Evolutionary conservation across 192 early-diverging fungal genomes (phyloP).

Genomic region (Entophlyctis helioformis): DNA sequence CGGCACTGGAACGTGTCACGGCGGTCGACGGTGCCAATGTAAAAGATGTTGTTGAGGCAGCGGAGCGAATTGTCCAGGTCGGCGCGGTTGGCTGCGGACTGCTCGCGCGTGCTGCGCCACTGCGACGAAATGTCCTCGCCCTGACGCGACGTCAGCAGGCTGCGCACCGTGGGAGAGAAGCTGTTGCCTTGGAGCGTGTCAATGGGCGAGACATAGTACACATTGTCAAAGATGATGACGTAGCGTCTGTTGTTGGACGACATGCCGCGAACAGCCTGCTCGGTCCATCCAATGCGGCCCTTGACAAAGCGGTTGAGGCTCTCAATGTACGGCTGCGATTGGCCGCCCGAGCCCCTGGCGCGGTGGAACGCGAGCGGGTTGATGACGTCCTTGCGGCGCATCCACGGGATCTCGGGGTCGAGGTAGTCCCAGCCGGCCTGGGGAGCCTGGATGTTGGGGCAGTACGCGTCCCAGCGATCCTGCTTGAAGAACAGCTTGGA

Average conservation of each 20-base stretch:
- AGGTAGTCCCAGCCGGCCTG: slow-evolving; percentile 15
- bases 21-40: slow-evolving; percentile 63
- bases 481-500: slow-evolving; percentile 15
- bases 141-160: background rate
- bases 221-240: slow-evolving; percentile 20
- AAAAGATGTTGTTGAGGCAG: slow-evolving; percentile 76
- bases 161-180: background rate
- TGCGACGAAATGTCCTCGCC: background rate
- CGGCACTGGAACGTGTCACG: slow-evolving; percentile 61
- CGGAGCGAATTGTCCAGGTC: slow-evolving; percentile 8
- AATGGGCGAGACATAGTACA: slow-evolving; percentile 10
- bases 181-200: background rate
- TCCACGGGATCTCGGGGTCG: slow-evolving; percentile 1
- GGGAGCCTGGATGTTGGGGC: slow-evolving; percentile 9
- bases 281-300: slow-evolving; percentile 18
- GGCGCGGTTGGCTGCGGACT: slow-evolving; percentile 21
- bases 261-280: background rate
- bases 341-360: slow-evolving; percentile 1
- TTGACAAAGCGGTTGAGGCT: slow-evolving; percentile 19
- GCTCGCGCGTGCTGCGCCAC: background rate
- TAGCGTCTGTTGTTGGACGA: slow-evolving; percentile 1
- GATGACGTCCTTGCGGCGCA: slow-evolving; percentile 1
- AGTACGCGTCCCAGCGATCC: slow-evolving; percentile 10
- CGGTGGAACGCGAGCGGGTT: too few species aligned
- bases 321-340: slow-evolving; percentile 11